phyloP scores from a whole-genome alignment of 2,329 filamentous ascomycete genomes.

The Dothidotthia symphoricarpi region DNA sequence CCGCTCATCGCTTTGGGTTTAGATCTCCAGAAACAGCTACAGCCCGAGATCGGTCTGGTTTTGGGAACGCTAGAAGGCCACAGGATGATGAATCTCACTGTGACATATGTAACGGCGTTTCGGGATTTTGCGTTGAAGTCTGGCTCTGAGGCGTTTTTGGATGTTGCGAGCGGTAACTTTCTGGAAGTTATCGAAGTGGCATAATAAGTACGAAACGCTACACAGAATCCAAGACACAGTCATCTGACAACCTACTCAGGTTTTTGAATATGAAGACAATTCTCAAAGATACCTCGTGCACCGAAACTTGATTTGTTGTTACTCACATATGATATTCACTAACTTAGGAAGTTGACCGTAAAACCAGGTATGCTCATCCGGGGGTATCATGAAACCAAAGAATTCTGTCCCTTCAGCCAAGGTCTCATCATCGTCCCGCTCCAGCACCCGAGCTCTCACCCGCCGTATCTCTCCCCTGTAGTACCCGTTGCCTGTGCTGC shows the following conservation, averaged over 20 bases:
- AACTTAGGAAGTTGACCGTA: too few relatives aligned
- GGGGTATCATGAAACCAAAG: too few relatives aligned
- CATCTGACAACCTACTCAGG: too few relatives aligned
- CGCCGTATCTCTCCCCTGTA: conserved; percentile 5
- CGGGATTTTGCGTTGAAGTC: conserved; percentile 22
- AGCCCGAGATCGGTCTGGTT: conserved; percentile 16
- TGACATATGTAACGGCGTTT: conserved; percentile 20
- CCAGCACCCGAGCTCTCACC: conserved; percentile 7
- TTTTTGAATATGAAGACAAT: too few relatives aligned
- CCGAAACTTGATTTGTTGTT: too few relatives aligned
- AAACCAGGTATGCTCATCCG: too few relatives aligned
- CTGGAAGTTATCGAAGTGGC: conserved; percentile 16
- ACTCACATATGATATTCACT: too few relatives aligned
- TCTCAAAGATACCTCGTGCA: too few relatives aligned
- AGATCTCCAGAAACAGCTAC: conserved; percentile 18
- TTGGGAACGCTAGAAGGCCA: conserved; percentile 23
- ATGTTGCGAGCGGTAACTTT: conserved; percentile 6
- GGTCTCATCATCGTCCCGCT: too few relatives aligned
- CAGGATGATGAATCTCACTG: conserved; percentile 20
- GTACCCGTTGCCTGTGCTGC: conserved; percentile 14
- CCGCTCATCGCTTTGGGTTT: conserved; percentile 15
- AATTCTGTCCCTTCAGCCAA: too few relatives aligned
- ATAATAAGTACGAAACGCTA: conserved; percentile 1
- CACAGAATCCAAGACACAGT: too few relatives aligned
- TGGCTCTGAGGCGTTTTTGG: conserved; percentile 4